phyloP scores from a whole-genome alignment of 2,329 filamentous ascomycete species.

The Massarina eburnea region DNA sequence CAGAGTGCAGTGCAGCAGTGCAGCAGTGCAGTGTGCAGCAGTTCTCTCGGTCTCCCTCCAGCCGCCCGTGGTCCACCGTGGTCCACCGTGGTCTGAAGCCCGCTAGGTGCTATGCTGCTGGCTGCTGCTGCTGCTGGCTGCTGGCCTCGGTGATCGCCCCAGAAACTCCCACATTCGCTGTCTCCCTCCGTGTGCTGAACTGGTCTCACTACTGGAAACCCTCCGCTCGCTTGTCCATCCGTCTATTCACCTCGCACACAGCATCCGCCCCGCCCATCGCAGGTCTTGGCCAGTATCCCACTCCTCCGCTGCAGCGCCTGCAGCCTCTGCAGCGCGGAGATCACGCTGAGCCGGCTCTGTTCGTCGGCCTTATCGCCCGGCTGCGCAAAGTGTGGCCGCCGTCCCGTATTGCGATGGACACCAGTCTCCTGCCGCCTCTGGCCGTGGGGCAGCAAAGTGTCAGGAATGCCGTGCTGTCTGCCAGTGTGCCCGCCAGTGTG shows the following conservation, averaged over 20 bases:
- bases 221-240: conserved; percentile 1
- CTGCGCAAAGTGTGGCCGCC: neutral
- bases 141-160: neutral
- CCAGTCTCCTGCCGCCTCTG: conserved; percentile 1
- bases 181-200: neutral
- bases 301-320: neutral
- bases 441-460: conserved; percentile 6
- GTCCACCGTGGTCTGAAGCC: too few species aligned
- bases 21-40: neutral
- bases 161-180: neutral
- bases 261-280: neutral
- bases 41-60: neutral
- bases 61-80: too few species aligned
- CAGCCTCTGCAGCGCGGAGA: too few species aligned
- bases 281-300: conserved; percentile 5
- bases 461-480: conserved; percentile 5
- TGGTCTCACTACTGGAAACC: neutral
- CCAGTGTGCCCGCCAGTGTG: neutral
- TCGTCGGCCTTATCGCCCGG: neutral
- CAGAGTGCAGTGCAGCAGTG: neutral
- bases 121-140: too few species aligned
- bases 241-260: neutral
- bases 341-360: too few species aligned
- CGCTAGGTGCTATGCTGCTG: too few species aligned
- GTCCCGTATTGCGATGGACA: conserved; percentile 7